Base-by-base conservation (phyloP, 2,329 filamentous ascomycete species). In the Penicillium thymicola region DNA sequence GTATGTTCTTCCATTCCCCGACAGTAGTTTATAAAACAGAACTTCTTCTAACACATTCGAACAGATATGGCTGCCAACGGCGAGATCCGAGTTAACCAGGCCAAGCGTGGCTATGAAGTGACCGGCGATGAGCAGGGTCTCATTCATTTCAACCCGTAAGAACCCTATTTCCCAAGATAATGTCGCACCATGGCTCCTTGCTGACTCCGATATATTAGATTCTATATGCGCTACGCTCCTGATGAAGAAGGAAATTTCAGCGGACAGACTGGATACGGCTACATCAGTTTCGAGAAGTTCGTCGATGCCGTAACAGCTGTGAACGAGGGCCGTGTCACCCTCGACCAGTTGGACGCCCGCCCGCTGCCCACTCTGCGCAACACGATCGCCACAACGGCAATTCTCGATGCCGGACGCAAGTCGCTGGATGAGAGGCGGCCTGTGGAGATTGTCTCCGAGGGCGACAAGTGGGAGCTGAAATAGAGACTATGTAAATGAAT, bases 241-340 rank as follows among this genome's bases (percentile, higher is more conserved):
- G 92, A 96, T 69, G 92, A 96, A 78, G 90, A 96, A 74, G 93
- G 92, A 53, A 95, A 97, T 77, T 97, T 97, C 74, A 87, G 85
- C 53, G 92, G 92, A 36, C 92, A 96, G 78, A 88, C 86, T 7
- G 92, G 92, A 25, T 97, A 97, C 72, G 92, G 92, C 34, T 97
- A 97, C 76, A 85, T 96, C 57, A 94, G 89, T 21, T 92, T 97
- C 69, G 92, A 97, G 79, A 97, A 97, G 77, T 97, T 97, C 75
- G 87, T 97, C 48, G 91, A 97, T 72, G 92, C 88, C 13, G 91
- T 91, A 70, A 85, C 85, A 43, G 84, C 85, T 6, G 79, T 97
- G 51, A 95, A 94, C 69, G 85, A 89, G 30, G 89, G 89, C 23
- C 80, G 82, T 42, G 79, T 87, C 46, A 90, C 84, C 49, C 81